Percentiles rank a stretch among this genome's conserved stretches.
phyloP scores from a whole-genome alignment of 495 filamentous ascomycete genomes.

The Paragyromitra xinjiangensis region DNA sequence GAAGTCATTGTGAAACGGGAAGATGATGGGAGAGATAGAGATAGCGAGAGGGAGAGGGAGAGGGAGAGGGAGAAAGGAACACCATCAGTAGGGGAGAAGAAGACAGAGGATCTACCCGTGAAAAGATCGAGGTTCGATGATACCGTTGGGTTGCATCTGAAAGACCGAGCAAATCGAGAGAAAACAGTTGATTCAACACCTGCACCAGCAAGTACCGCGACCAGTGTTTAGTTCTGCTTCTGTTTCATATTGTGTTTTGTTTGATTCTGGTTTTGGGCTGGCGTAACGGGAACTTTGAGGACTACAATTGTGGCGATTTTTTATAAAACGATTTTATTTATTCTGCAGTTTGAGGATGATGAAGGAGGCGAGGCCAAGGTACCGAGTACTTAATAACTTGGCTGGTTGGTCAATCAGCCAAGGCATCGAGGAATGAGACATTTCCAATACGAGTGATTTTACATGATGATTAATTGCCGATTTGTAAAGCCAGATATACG shows the following conservation, averaged over 20 bases:
- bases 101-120: conserved; percentile 8
- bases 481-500: not conserved
- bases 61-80: conserved; percentile 20
- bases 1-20: conserved; percentile 3
- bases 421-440: too few relatives aligned
- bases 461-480: not conserved
- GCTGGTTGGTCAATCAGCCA: too few relatives aligned
- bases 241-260: not conserved
- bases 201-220: not conserved
- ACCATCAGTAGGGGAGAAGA: not conserved
- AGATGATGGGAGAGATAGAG: conserved; percentile 14
- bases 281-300: not conserved
- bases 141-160: conserved; percentile 40
- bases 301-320: conserved; percentile 2
- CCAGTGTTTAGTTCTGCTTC: conserved; percentile 10
- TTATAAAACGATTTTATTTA: not conserved
- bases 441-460: not conserved
- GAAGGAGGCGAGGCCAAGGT: not conserved
- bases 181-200: not conserved
- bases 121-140: conserved; percentile 49
- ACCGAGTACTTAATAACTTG: not conserved
- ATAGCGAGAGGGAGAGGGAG: conserved; percentile 9
- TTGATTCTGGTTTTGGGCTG: conserved; percentile 12
- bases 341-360: not conserved
- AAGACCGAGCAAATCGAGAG: conserved; percentile 29